Evolutionary conservation across 306 rosid genomes (phyloP), one percentile per base, ranked within the genome.

Genomic region (Acmispon strigosus): DNA sequence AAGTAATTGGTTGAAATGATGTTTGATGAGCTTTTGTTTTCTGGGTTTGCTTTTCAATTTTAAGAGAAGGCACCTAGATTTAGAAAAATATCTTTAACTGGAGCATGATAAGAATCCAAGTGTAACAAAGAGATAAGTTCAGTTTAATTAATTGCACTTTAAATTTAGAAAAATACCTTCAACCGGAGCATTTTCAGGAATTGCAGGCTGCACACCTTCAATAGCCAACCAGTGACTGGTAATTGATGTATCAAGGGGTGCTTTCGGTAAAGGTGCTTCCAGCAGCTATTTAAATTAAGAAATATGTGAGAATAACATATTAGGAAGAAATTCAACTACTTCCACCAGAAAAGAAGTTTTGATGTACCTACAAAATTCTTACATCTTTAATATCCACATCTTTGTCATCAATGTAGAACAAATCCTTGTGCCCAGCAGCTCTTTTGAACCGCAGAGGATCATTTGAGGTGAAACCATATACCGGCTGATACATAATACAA

Each of bases 171-270:
- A 66, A 10, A 55, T 75, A 93, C 98, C 94, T 88, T 86, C 94
- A 69, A 65, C 57, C 2, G 77, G 79, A 59, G 93, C 79, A 76
- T 90, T 90, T 87, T 93, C 97, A 14, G 92, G 84, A 76, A 93
- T 81, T 76, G 96, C 92, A 69, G 96, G 97, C 69, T 84, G 96
- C 68, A 93, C 90, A 2, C 98, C 98, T 90, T 90, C 98, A 75
- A 93, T 88, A 81, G 97, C 92, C 75, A 93, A 83, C 98, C 97
- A 90, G 57, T 89, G 97, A 82, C 80, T 16, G 62, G 62, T 62
- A 78, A 93, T 39, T n/a, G 97, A 85, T 37, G 94, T 83, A 80
- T 84, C 96, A 80, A 86, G 83, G n/a, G 87, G 87, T 66, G 89
- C 82, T 79, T 89, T 88, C 12, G 97, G 89, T 71, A 90, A 62